A percentile compares a stretch with the other conserved stretches of the same genome.
These are phyloP conservation scores for Candida gigantensis DNA, from an alignment of 1,139 yeast genomes.

Conservation along the genomic window DNA sequence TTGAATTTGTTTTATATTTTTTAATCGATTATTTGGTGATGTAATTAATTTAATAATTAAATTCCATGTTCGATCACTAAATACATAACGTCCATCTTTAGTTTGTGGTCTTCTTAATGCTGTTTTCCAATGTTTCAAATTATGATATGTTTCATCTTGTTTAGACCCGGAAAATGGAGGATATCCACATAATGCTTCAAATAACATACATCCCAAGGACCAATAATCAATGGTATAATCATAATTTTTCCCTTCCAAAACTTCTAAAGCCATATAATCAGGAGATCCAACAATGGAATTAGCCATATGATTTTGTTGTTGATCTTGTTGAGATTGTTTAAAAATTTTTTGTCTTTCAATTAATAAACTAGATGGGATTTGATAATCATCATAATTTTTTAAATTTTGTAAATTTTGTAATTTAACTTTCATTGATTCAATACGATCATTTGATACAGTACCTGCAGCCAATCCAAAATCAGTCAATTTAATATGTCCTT, in stretches of 20 bases:
- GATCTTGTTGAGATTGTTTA: constrained; percentile 66
- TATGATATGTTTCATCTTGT: constrained; percentile 92
- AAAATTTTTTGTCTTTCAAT: constrained; percentile 85
- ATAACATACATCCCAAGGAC: constrained; percentile 95
- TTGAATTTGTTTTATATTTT: constrained; percentile 78
- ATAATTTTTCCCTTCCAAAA: constrained; percentile 88
- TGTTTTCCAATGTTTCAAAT: constrained; percentile 89
- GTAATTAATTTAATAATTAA: constrained; percentile 78
- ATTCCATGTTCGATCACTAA: constrained; percentile 97
- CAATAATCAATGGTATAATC: constrained; percentile 98
- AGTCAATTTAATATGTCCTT: constrained; percentile 94
- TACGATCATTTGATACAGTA: constrained; percentile 87
- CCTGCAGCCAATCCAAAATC: constrained; percentile 99
- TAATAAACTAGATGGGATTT: constrained; percentile 75
- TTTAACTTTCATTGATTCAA: constrained; percentile 87
- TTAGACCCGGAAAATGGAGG: constrained; percentile 96
- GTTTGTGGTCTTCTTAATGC: constrained; percentile 88
- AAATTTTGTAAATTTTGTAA: constrained; percentile 84
- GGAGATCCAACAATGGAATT: constrained; percentile 98
- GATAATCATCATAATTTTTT: constrained; percentile 60
- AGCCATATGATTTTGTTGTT: constrained; percentile 71
- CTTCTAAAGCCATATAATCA: constrained; percentile 98
- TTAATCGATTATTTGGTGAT: constrained; percentile 71
- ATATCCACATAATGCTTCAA: constrained; percentile 90
- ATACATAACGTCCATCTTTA: constrained; percentile 86